These are phyloP conservation scores for Plasmodium knowlesi DNA, from an alignment of 169 alveolate species.

Conservation along the genomic window DNA sequence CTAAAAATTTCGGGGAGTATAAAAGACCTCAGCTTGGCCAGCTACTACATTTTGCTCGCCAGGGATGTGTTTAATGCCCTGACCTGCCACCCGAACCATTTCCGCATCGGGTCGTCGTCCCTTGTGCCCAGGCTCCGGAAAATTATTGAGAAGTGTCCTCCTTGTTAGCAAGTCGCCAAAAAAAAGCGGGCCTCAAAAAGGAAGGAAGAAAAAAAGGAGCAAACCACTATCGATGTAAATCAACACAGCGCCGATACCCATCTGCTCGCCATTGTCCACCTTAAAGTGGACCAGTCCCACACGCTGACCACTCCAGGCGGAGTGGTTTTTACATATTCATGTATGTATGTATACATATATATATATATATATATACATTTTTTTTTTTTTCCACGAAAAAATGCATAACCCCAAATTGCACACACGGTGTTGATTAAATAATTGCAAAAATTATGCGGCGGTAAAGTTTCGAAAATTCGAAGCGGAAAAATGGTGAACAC, in stretches of 20 bases:
- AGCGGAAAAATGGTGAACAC: background rate
- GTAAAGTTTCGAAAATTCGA: background rate
- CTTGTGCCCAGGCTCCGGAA: constrained; percentile 45
- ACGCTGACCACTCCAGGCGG: background rate
- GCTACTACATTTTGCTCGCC: constrained; percentile 69
- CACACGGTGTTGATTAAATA: background rate
- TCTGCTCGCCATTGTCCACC: background rate
- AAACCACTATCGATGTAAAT: background rate
- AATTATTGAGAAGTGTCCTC: constrained; percentile 29
- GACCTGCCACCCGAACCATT: constrained; percentile 69
- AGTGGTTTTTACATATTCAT: background rate
- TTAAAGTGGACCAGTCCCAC: background rate
- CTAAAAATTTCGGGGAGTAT: constrained; percentile 81
- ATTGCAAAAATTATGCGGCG: background rate
- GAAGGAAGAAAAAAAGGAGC: background rate
- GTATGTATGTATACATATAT: background rate
- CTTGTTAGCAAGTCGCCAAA: background rate
- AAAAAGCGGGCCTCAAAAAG: too few species aligned
- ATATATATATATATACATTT: background rate
- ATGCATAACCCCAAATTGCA: background rate
- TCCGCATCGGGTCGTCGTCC: constrained; percentile 69
- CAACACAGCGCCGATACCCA: background rate
- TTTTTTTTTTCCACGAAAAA: background rate
- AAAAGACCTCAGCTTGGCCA: constrained; percentile 66
- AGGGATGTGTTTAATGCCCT: constrained; percentile 60